These are phyloP conservation scores for Metarhizium brunneum DNA, from an alignment of 2,329 filamentous ascomycete species.

Conservation along the genomic window DNA sequence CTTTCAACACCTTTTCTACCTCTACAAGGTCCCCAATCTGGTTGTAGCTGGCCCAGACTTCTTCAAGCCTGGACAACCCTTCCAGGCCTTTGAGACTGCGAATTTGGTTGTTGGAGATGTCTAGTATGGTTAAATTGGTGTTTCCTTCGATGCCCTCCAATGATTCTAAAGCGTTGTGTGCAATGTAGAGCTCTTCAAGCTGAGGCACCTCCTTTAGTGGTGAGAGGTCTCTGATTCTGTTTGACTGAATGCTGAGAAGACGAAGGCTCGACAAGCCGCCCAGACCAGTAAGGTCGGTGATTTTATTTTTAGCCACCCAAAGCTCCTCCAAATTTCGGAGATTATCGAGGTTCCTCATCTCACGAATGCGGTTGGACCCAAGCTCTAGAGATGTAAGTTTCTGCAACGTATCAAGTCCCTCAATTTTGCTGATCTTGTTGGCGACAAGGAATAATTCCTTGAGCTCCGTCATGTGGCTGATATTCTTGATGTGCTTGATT, in stretches of 20 bases:
- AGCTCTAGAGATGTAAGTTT: constrained; percentile 79
- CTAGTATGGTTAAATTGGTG: constrained; percentile 63
- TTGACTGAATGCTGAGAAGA: constrained; percentile 90
- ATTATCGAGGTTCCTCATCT: constrained; percentile 76
- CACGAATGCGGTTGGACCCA: constrained; percentile 82
- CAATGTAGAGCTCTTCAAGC: constrained; percentile 91
- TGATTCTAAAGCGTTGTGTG: constrained; percentile 79
- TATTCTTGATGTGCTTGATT: constrained; percentile 93
- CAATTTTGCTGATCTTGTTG: constrained; percentile 86
- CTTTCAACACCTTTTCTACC: constrained; percentile 65
- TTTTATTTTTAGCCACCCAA: constrained; percentile 96
- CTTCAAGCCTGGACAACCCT: constrained; percentile 63
- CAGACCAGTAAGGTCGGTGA: constrained; percentile 72
- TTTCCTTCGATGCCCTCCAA: constrained; percentile 65
- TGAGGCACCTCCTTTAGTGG: constrained; percentile 65
- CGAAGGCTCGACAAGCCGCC: constrained; percentile 67
- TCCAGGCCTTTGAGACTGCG: constrained; percentile 63
- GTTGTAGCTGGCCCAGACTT: constrained; percentile 93
- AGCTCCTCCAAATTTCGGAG: constrained; percentile 74
- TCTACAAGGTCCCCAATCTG: constrained; percentile 70
- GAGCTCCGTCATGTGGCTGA: constrained; percentile 67
- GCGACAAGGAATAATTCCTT: constrained; percentile 86
- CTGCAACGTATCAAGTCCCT: constrained; percentile 66
- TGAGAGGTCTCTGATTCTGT: constrained; percentile 71
- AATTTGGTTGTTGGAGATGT: constrained; percentile 85